Evolutionary conservation across 2,329 filamentous ascomycete genomes (phyloP), one percentile per base, ranked within the genome.

Genomic region (Hymenoscyphus scutula): DNA sequence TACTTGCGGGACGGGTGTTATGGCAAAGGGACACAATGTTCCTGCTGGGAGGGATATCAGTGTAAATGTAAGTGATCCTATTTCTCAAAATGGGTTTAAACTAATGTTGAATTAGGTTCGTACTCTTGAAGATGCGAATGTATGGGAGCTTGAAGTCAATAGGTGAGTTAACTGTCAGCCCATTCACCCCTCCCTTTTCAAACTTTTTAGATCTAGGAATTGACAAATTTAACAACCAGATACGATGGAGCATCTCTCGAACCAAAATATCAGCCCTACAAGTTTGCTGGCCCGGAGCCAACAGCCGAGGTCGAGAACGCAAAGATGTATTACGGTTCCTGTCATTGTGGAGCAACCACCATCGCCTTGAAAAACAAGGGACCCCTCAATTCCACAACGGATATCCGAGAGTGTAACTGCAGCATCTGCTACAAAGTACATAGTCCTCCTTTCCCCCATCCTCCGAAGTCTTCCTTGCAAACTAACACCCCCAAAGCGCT

Each of bases 1-100:
- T 5, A 77, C 68, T 2, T 86, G 84, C 66, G 82, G 80, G 30
- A 80, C 77, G 5, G 73, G 76, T 2, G 62, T 84, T 5, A 66
- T 80, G 62, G 73, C 70, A 1, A 68, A 69, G 5, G 70, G 71
- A 45, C 67, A 70, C 0, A 67, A 70, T 27, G 71, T 71, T 30
- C 71, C 72, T 1, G 65, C 69, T 25, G 69, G 71, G n/a, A 71
- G 69, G 13, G 69, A 72, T 7, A 72, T 74, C 13, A 76, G 65
- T 11, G 48, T 83, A 34, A 84, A 83, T 69, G 81, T 81, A 66
- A 64, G 76, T 59, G 8, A 4, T 30, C 13, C 5, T 8, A 30
- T 51, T 2, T 37, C 38, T 23, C 29, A n/a, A n/a, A n/a, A 8
- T 45, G 17, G 10, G 7, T 37, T n/a, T 30, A 17, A n/a, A 45